Conservation (phyloP, 2,329 filamentous ascomycete species). For the Clathrospora elynae region DNA sequence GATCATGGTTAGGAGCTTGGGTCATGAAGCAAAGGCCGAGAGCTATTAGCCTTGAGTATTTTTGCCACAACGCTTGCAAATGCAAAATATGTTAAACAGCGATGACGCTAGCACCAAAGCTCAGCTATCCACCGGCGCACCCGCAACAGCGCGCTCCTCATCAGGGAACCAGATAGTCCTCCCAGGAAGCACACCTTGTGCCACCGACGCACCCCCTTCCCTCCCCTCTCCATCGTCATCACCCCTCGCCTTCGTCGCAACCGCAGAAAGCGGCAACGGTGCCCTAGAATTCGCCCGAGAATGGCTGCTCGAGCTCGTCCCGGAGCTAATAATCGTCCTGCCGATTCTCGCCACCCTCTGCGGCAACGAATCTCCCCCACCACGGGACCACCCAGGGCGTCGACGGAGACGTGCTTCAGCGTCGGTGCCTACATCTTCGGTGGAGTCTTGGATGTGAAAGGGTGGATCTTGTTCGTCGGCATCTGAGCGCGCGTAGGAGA, state of each 20-base stretch:
- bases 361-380: slow-evolving; percentile 29
- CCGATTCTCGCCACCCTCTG: slow-evolving; percentile 44
- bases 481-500: slow-evolving; percentile 27
- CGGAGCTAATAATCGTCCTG: slow-evolving; percentile 39
- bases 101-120: too few species aligned
- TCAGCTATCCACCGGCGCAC: too few species aligned
- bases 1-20: too few species aligned
- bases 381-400: slow-evolving; percentile 30
- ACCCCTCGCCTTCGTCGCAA: neutral
- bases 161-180: slow-evolving; percentile 41
- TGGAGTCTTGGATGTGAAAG: slow-evolving; percentile 38
- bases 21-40: too few species aligned
- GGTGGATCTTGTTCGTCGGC: slow-evolving; percentile 35
- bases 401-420: slow-evolving; percentile 32
- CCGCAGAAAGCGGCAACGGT: neutral
- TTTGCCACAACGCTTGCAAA: too few species aligned
- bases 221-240: neutral
- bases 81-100: too few species aligned
- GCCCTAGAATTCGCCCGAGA: neutral
- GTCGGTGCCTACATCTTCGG: slow-evolving; percentile 21
- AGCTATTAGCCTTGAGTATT: too few species aligned
- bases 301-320: slow-evolving; percentile 12
- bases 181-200: slow-evolving; percentile 14
- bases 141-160: slow-evolving; percentile 16
- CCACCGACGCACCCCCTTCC: neutral